Evolutionary conservation across 2,329 filamentous ascomycete species (phyloP), one percentile per base, ranked within the genome.

Genomic region (Xylariaceae sp.): DNA sequence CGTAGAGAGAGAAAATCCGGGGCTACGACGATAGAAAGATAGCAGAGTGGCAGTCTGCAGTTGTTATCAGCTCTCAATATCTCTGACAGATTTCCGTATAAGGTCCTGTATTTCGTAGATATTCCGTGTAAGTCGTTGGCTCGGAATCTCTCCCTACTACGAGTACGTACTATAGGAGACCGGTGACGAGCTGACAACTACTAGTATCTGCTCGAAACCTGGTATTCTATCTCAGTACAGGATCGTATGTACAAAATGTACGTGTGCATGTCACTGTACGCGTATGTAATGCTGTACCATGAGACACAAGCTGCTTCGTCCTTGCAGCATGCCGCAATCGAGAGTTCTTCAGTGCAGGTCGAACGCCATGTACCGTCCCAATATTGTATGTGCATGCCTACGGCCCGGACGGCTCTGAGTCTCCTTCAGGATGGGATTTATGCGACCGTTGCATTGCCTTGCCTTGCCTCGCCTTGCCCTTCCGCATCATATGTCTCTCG

Each of bases 401-500:
- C 23, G 23, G 23, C 23, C 23, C 23, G 23, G 23, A 30, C 23
- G 23, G 23, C 23, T 30, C 23, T 30, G 23, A 30, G 23, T 30
- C 23, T 35, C 13, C 34, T 4, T 39, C 15, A n/a, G 34, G 34
- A 54, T 8, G 57, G 51, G 49, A 39, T 52, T 54, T 39, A 57
- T 63, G 58, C 61, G 45, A 55, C 53, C 51, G 35, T 57, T 54
- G 56, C 45, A 51, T 55, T 62, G 58, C 50, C 51, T 59, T 44
- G 30, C 50, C 23, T 30, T 30, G 23, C 23, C 23, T 30, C 23
- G 23, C 23, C 23, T 30, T 30, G 23, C 23, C 23, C 23, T 30
- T 30, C 49, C 52, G 57, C 59, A 37, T 18, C 17, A 18, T 18
- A 18, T 53, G 30, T 34, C 48, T 55, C 58, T 63, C 61, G 61